A percentile compares a stretch with the other conserved stretches of the same genome.
These are phyloP conservation scores for Sporothrix luriei DNA, from an alignment of 2,329 filamentous ascomycete species.

Conservation along the genomic window DNA sequence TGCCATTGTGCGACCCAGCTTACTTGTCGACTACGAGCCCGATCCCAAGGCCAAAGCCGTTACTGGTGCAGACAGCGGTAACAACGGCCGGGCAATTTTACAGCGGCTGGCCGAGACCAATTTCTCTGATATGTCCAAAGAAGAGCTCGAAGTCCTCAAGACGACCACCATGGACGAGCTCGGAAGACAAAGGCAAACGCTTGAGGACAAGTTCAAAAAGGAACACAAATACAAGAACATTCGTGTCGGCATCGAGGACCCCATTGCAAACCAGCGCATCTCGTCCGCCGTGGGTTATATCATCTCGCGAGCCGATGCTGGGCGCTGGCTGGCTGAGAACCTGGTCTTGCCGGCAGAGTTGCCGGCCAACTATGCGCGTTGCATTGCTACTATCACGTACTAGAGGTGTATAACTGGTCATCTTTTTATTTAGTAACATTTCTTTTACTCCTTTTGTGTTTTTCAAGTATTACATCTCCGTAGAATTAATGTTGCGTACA, in stretches of 20 bases:
- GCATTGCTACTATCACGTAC: slow-evolving; percentile 10
- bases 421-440: not conserved
- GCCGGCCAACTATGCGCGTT: slow-evolving; percentile 5
- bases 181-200: not conserved
- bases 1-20: slow-evolving; percentile 29
- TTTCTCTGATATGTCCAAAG: not conserved
- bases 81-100: not conserved
- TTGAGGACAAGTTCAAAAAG: slow-evolving; percentile 8
- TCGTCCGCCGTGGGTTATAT: slow-evolving; percentile 47
- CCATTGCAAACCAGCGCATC: slow-evolving; percentile 39
- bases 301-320: slow-evolving; percentile 48
- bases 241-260: slow-evolving; percentile 41
- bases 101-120: not conserved
- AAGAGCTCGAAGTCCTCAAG: not conserved
- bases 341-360: slow-evolving; percentile 1
- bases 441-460: not conserved
- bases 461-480: too few relatives aligned
- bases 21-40: slow-evolving; percentile 39
- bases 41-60: not conserved
- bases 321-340: slow-evolving; percentile 47
- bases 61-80: not conserved
- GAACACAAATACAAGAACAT: slow-evolving; percentile 23
- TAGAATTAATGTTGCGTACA: not conserved
- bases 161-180: slow-evolving; percentile 11
- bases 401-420: not conserved